Evolutionary conservation across 2,329 filamentous ascomycete species (phyloP).

Genomic region (Sphaerulina populicola): DNA sequence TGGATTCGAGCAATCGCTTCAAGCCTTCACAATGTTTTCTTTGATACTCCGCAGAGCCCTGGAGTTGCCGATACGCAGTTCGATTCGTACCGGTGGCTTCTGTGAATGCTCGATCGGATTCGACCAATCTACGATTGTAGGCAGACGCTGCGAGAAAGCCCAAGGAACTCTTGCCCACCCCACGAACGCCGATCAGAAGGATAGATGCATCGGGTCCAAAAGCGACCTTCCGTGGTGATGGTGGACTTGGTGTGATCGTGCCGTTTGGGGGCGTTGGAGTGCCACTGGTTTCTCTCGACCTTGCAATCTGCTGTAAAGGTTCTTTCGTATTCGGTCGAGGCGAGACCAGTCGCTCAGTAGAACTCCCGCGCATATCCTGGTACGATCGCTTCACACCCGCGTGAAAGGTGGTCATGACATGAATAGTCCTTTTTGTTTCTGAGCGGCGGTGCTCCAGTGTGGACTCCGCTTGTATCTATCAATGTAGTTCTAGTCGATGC

Average conservation of each 20-base stretch:
- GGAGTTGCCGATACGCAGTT: conserved; percentile 53
- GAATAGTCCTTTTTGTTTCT: background rate
- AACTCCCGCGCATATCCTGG: conserved; percentile 21
- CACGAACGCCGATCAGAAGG: conserved; percentile 63
- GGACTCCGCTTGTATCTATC: background rate
- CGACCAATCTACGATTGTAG: conserved; percentile 59
- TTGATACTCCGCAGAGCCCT: conserved; percentile 56
- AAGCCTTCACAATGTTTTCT: conserved; percentile 56
- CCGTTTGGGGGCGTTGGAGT: conserved; percentile 19
- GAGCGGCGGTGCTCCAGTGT: background rate
- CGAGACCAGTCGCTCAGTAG: conserved; percentile 2
- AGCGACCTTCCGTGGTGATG: conserved; percentile 17
- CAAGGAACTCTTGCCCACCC: conserved; percentile 66
- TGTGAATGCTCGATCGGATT: conserved; percentile 60
- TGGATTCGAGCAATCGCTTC: conserved; percentile 50
- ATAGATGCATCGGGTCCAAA: conserved; percentile 60
- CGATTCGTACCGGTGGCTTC: conserved; percentile 55
- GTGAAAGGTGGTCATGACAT: conserved; percentile 25
- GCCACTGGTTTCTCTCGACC: conserved; percentile 17
- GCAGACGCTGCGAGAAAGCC: conserved; percentile 67
- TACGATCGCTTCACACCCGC: conserved; percentile 28
- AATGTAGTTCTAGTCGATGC: background rate
- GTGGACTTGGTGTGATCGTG: background rate
- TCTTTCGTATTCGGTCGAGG: conserved; percentile 14
- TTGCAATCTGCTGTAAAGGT: conserved; percentile 11